Conservation (phyloP, 2,329 filamentous ascomycete genomes). For the Beauveria caledonica region DNA sequence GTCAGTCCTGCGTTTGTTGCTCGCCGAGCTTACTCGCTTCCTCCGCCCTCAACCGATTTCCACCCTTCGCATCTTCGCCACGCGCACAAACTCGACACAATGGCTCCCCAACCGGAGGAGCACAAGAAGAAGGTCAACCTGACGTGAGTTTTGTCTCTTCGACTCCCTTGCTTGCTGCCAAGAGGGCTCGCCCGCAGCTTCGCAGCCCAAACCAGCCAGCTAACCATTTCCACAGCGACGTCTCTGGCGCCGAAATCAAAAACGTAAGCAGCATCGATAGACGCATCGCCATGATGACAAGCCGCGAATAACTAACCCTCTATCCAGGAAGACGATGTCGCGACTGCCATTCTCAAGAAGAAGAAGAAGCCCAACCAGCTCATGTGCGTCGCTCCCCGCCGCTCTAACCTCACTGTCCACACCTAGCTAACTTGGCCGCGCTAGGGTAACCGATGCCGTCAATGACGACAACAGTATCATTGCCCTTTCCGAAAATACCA, state of each 20-base stretch:
- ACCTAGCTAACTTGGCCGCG: slow-evolving; percentile 16
- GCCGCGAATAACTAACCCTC: slow-evolving; percentile 23
- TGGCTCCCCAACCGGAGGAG: slow-evolving; percentile 61
- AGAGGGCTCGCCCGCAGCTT: background rate
- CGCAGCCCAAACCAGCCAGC: slow-evolving; percentile 16
- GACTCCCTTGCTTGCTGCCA: background rate
- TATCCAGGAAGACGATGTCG: slow-evolving; percentile 72
- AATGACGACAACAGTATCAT: slow-evolving; percentile 99
- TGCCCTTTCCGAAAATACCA: slow-evolving; percentile 94
- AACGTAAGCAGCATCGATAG: slow-evolving; percentile 48
- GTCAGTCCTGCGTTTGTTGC: slow-evolving; percentile 7
- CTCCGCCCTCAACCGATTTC: slow-evolving; percentile 18
- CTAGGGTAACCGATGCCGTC: slow-evolving; percentile 90
- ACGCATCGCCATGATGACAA: slow-evolving; percentile 16
- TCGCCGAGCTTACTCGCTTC: slow-evolving; percentile 9
- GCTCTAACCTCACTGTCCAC: background rate
- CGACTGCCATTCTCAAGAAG: slow-evolving; percentile 97
- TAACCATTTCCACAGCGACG: slow-evolving; percentile 55
- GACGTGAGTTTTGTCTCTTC: slow-evolving; percentile 48
- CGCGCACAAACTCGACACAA: slow-evolving; percentile 37
- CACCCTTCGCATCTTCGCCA: slow-evolving; percentile 17
- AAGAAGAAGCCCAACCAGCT: slow-evolving; percentile 99
- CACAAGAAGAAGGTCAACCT: slow-evolving; percentile 79
- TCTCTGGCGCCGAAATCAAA: slow-evolving; percentile 81
- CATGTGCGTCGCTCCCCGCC: slow-evolving; percentile 56